phyloP scores from a whole-genome alignment of 2,329 filamentous ascomycete species.

The Fusarium zealandicum region DNA sequence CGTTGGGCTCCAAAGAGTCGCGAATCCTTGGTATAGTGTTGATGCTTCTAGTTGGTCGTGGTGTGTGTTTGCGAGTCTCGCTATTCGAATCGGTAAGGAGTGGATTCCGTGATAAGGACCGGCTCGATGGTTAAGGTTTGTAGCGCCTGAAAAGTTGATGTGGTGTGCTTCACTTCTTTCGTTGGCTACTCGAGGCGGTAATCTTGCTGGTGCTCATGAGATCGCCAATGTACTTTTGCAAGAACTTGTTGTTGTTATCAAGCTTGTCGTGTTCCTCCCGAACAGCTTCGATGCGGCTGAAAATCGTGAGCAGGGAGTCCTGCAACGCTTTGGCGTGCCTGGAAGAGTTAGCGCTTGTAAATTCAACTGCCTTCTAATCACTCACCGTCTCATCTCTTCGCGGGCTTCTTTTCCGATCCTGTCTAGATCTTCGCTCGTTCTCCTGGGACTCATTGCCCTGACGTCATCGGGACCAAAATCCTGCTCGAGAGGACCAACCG shows the following conservation, averaged over 20 bases:
- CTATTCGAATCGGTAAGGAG: constrained; percentile 9
- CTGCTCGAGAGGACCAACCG: constrained; percentile 75
- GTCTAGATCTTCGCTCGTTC: constrained; percentile 90
- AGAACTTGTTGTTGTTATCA: constrained; percentile 94
- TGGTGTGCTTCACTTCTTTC: constrained; percentile 57
- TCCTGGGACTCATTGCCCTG: constrained; percentile 89
- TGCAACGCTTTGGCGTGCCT: constrained; percentile 91
- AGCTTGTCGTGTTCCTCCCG: constrained; percentile 96
- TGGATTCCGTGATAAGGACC: neutral
- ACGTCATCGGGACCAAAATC: constrained; percentile 88
- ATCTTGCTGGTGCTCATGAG: constrained; percentile 87
- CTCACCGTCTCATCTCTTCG: constrained; percentile 66
- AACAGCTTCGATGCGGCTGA: constrained; percentile 93
- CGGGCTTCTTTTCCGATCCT: constrained; percentile 84
- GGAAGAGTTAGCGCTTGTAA: constrained; percentile 15
- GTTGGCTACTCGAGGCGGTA: constrained; percentile 62
- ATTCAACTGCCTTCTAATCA: neutral
- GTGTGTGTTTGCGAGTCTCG: constrained; percentile 12
- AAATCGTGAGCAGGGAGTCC: constrained; percentile 85
- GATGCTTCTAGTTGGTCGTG: constrained; percentile 22
- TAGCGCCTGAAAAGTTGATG: neutral
- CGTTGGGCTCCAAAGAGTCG: constrained; percentile 34
- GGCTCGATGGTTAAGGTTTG: neutral
- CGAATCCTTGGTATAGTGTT: constrained; percentile 29
- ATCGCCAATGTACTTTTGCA: constrained; percentile 98